A percentile compares a stretch with the other conserved stretches of the same genome.
Conservation (phyloP, 2,329 filamentous ascomycete genomes). For the Diaporthe destruens region DNA sequence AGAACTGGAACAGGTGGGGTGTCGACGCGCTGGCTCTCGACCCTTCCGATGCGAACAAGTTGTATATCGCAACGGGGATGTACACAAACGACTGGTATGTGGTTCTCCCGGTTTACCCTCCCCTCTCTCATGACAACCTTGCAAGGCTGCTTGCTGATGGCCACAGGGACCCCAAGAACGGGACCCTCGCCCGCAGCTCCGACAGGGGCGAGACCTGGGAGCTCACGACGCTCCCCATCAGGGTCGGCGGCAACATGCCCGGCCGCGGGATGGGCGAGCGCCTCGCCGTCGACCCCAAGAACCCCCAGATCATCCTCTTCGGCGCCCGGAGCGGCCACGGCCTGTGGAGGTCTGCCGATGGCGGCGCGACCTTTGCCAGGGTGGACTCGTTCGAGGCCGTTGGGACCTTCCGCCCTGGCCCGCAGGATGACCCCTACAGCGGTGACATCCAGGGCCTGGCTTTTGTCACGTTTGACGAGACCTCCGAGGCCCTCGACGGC, state of each 20-base stretch:
- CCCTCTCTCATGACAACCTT: background rate
- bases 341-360: constrained; percentile 69
- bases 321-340: constrained; percentile 70
- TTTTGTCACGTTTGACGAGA: constrained; percentile 68
- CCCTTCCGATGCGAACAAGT: constrained; percentile 62
- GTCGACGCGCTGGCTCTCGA: constrained; percentile 69
- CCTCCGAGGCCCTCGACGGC: constrained; percentile 58
- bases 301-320: constrained; percentile 68
- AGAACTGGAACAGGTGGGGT: constrained; percentile 65
- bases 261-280: constrained; percentile 71
- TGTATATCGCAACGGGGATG: constrained; percentile 68
- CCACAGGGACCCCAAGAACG: constrained; percentile 64
- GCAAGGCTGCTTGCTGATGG: background rate
- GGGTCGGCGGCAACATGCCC: constrained; percentile 73
- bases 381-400: constrained; percentile 64
- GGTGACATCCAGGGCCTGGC: constrained; percentile 62
- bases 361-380: constrained; percentile 64
- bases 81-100: constrained; percentile 67
- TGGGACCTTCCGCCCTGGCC: constrained; percentile 62
- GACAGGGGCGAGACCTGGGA: constrained; percentile 67
- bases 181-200: constrained; percentile 65
- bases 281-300: constrained; percentile 69
- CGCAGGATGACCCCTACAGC: constrained; percentile 60
- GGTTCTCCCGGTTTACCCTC: too few species aligned
- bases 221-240: constrained; percentile 65